Evolutionary conservation across 768 basidiomycete genomes (phyloP).

Genomic region (Termitomyces titanicus): DNA sequence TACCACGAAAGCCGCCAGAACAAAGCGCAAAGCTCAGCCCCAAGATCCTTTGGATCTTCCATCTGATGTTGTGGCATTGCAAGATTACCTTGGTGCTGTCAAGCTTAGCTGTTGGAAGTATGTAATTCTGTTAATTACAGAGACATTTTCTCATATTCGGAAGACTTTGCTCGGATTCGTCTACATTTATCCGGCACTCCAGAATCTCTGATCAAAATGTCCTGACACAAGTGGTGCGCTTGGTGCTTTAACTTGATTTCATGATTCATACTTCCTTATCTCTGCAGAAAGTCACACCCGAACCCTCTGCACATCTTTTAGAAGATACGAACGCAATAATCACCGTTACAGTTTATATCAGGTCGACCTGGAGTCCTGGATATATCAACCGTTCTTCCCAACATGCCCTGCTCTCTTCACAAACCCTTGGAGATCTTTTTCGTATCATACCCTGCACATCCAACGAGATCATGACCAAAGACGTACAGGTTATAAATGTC

Average conservation of each 20-base stretch:
- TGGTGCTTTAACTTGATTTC: background rate
- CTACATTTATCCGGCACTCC: slow-evolving; percentile 58
- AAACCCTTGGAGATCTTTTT: slow-evolving; percentile 65
- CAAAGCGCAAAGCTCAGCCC: slow-evolving; percentile 27
- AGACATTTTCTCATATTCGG: background rate
- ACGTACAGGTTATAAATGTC: slow-evolving; percentile 16
- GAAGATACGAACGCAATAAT: slow-evolving; percentile 43
- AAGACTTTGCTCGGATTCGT: slow-evolving; percentile 42
- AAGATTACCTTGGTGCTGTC: slow-evolving; percentile 47
- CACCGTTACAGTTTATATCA: slow-evolving; percentile 57
- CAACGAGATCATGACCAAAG: slow-evolving; percentile 46
- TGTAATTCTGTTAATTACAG: slow-evolving; percentile 18
- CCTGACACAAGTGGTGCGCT: slow-evolving; percentile 37
- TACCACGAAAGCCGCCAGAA: slow-evolving; percentile 27
- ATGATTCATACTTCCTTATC: background rate
- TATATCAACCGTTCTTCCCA: slow-evolving; percentile 61
- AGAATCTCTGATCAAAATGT: slow-evolving; percentile 68
- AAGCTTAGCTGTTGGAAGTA: slow-evolving; percentile 63
- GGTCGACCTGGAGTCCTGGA: slow-evolving; percentile 57
- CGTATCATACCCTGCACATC: slow-evolving; percentile 59
- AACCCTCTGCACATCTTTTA: slow-evolving; percentile 16
- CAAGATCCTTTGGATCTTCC: slow-evolving; percentile 37
- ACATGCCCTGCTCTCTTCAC: slow-evolving; percentile 66
- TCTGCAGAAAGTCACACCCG: slow-evolving; percentile 23
- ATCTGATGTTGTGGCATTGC: slow-evolving; percentile 44